phyloP scores from a whole-genome alignment of 225 moss, liverwort and hornwort species.

The Antitrichia curtipendula region DNA sequence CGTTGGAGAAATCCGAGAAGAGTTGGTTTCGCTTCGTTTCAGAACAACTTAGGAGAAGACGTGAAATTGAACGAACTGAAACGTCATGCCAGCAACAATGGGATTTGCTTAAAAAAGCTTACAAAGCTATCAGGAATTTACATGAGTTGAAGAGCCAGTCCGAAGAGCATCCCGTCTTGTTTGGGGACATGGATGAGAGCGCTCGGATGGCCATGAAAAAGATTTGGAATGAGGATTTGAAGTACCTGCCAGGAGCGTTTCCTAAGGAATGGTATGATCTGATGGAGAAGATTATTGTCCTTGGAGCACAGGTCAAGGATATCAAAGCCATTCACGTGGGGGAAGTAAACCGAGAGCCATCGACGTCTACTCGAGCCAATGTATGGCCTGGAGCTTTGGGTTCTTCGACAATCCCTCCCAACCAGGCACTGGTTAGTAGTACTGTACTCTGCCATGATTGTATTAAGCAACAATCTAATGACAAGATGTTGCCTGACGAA shows the following conservation, averaged over 20 bases:
- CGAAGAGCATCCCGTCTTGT: not conserved
- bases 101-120: not conserved
- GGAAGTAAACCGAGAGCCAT: not conserved
- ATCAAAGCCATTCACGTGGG: too few relatives aligned
- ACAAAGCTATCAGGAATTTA: not conserved
- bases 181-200: not conserved
- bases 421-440: not conserved
- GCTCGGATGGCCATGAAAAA: not conserved
- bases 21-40: not conserved
- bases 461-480: not conserved
- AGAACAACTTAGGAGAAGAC: not conserved
- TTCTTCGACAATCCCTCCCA: not conserved
- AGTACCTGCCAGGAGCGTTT: not conserved
- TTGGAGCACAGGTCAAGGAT: not conserved
- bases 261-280: not conserved
- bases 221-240: not conserved
- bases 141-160: not conserved
- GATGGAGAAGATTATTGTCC: not conserved
- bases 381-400: too few relatives aligned
- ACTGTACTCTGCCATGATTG: not conserved
- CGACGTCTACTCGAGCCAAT: not conserved
- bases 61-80: not conserved
- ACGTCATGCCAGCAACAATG: not conserved
- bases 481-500: not conserved
- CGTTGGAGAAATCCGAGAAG: not conserved